Percentiles rank a stretch among this genome's conserved stretches.
Evolutionary conservation across 2,329 filamentous ascomycete genomes (phyloP).

Genomic region (Reticulascus tulasneorum): DNA sequence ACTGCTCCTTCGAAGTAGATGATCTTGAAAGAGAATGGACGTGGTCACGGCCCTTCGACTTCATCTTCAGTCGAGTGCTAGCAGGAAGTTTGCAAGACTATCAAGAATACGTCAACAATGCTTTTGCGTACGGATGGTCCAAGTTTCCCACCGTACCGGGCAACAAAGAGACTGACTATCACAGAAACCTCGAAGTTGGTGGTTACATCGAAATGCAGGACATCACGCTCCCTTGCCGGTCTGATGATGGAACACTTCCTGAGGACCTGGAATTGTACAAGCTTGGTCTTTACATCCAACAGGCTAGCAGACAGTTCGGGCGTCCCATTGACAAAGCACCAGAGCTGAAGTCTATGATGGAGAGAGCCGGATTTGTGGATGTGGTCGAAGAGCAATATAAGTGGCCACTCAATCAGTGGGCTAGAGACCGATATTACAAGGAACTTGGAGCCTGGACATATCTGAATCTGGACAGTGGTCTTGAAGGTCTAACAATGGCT

Average conservation of each 20-base stretch:
- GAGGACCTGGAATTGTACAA: conserved; percentile 12
- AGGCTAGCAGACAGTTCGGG: conserved; percentile 11
- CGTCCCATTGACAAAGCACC: conserved; percentile 11
- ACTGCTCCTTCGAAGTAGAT: conserved; percentile 36
- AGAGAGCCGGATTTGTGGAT: conserved; percentile 29
- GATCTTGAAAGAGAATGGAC: conserved; percentile 25
- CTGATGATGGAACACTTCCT: conserved; percentile 10
- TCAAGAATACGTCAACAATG: conserved; percentile 44
- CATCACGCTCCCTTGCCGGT: conserved; percentile 7
- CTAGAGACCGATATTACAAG: conserved; percentile 28
- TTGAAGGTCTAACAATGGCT: conserved; percentile 31
- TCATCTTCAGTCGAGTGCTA: conserved; percentile 55
- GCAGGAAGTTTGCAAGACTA: conserved; percentile 52
- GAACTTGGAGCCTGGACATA: conserved; percentile 28
- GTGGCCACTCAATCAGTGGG: conserved; percentile 35
- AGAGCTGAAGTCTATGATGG: conserved; percentile 14
- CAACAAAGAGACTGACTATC: conserved; percentile 25
- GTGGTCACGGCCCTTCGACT: conserved; percentile 44
- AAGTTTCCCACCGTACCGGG: conserved; percentile 32
- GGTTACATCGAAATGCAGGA: conserved; percentile 13
- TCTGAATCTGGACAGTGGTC: conserved; percentile 26
- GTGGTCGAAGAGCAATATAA: conserved; percentile 24
- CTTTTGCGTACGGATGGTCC: conserved; percentile 30
- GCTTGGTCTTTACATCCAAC: conserved; percentile 21
- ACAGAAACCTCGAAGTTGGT: conserved; percentile 8